Conservation (phyloP, 495 filamentous ascomycete genomes). For the Lophium mytilinum region DNA sequence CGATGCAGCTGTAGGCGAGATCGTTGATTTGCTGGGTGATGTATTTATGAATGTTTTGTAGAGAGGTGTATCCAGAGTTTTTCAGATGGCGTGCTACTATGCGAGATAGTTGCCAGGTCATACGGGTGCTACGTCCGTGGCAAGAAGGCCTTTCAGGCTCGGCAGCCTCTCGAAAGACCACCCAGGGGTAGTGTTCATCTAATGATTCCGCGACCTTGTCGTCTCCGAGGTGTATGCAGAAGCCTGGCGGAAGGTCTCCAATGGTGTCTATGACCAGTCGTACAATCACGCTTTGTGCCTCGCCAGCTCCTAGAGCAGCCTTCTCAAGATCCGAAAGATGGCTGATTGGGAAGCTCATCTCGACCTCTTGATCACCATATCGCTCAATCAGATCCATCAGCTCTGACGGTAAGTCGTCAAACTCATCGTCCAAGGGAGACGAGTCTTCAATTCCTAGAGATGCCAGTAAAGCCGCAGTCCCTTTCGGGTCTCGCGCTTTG, state of each 20-base stretch:
- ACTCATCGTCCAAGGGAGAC: constrained; percentile 15
- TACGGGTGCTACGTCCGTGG: background rate
- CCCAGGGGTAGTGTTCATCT: constrained; percentile 10
- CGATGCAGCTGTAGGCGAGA: constrained; percentile 17
- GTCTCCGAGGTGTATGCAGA: constrained; percentile 27
- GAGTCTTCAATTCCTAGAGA: constrained; percentile 13
- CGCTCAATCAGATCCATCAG: constrained; percentile 20
- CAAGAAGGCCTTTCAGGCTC: constrained; percentile 6
- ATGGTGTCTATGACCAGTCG: background rate
- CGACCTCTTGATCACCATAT: constrained; percentile 11
- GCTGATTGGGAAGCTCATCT: constrained; percentile 23
- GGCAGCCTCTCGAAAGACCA: background rate
- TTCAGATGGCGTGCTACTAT: constrained; percentile 13
- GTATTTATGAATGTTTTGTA: constrained; percentile 8
- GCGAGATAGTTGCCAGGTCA: constrained; percentile 20
- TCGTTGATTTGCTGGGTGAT: constrained; percentile 1
- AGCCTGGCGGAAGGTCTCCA: constrained; percentile 4
- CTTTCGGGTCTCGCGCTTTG: constrained; percentile 12
- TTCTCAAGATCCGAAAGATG: constrained; percentile 10
- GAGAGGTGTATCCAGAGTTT: background rate
- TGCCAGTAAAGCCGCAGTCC: constrained; percentile 13
- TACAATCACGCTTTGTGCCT: constrained; percentile 14
- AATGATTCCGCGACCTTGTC: background rate
- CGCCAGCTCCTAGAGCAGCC: constrained; percentile 8
- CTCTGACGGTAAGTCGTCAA: constrained; percentile 11